Evolutionary conservation across 345 rosid genomes (phyloP).

Genomic region (Pistacia vera): DNA sequence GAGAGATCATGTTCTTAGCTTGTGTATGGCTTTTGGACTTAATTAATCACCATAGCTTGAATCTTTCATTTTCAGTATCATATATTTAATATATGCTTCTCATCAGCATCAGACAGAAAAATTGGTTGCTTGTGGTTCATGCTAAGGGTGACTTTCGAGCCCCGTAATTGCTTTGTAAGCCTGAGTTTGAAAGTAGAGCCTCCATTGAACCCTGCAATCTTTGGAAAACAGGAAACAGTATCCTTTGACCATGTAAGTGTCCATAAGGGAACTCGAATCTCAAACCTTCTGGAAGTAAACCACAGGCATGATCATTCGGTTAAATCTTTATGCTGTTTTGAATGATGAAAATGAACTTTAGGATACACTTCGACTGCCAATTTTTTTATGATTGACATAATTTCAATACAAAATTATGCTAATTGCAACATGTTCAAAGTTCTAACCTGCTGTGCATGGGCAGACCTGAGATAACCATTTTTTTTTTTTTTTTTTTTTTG

Average conservation of each 20-base stretch:
- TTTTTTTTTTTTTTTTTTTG: background rate
- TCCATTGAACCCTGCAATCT: too few species aligned
- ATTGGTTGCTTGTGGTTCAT: background rate
- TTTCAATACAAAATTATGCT: too few species aligned
- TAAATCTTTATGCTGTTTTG: too few species aligned
- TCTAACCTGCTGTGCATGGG: background rate
- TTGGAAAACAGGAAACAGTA: too few species aligned
- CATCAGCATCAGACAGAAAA: background rate
- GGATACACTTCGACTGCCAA: background rate
- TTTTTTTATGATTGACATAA: too few species aligned
- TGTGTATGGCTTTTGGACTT: conserved; percentile 17
- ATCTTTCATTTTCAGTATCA: background rate
- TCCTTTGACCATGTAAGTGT: too few species aligned
- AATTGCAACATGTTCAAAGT: too few species aligned
- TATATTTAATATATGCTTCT: background rate
- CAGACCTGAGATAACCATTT: background rate
- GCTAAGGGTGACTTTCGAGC: background rate
- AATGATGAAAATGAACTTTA: background rate
- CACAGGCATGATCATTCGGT: too few species aligned
- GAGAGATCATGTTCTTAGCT: conserved; percentile 30
- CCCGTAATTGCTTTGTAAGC: too few species aligned
- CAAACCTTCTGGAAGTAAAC: too few species aligned
- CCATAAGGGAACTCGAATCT: too few species aligned
- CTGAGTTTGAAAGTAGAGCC: too few species aligned
- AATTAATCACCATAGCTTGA: conserved; percentile 13